Evolutionary conservation across 192 early-diverging fungal genomes (phyloP).

Genomic region (Glomus cerebriforme): DNA sequence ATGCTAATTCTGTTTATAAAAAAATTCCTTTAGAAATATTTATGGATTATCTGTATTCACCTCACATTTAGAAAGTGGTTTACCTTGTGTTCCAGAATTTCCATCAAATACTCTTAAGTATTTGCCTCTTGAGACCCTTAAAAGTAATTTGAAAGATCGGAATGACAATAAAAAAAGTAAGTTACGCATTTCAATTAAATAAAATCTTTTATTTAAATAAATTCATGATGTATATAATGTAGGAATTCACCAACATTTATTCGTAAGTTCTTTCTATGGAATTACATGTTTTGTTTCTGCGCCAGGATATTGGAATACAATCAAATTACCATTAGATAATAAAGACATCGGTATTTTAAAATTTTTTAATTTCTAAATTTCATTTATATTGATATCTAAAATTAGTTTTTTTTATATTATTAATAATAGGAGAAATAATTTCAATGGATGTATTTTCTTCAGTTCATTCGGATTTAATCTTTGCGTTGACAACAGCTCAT

Average conservation of each 20-base stretch:
- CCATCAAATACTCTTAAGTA: background rate
- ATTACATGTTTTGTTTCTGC: constrained; percentile 20
- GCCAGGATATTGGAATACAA: constrained; percentile 12
- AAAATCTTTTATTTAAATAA: background rate
- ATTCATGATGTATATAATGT: background rate
- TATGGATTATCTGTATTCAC: background rate
- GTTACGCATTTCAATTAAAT: background rate
- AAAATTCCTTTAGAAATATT: background rate
- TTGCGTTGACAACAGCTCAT: constrained; percentile 24
- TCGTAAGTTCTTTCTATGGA: constrained; percentile 27
- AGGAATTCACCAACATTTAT: constrained; percentile 12
- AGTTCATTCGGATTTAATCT: background rate
- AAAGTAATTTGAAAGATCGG: background rate
- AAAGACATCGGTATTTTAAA: constrained; percentile 23
- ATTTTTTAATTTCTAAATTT: too few relatives aligned
- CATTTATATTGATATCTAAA: background rate
- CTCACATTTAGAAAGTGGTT: background rate
- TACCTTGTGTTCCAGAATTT: background rate
- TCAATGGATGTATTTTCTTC: constrained; percentile 22
- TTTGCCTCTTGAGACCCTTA: background rate
- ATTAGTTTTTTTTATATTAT: background rate
- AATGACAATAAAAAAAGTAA: background rate
- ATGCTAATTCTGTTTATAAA: background rate
- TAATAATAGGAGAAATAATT: constrained; percentile 30
- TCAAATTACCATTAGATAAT: constrained; percentile 12